Evolutionary conservation across 1,139 yeast genomes (phyloP), one percentile per base, ranked within the genome.

Genomic region (Pichia kudriavzevii): DNA sequence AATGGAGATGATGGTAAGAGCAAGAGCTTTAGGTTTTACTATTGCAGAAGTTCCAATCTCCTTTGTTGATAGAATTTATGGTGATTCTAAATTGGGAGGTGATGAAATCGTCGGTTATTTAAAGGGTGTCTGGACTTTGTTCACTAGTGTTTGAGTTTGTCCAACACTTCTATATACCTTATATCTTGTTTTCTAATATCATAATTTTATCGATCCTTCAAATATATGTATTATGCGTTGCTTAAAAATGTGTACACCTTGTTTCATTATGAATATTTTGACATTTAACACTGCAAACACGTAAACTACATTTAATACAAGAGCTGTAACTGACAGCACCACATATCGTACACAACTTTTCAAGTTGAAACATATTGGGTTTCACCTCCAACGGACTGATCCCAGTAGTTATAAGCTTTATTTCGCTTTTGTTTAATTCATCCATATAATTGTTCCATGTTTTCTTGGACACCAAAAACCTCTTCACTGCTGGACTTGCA

Each of bases 1-100:
- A 61, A 81, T 81, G 93, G 93, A 81, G 59, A 79, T 81, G 88
- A 79, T 80, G 77, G 93, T 80, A 26, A 71, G 91, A 46, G 93
- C 93, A 30, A 69, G 84, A 50, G 66, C 79, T 23, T 63, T 79
- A 56, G 82, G 80, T 11, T 79, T 72, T 60, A 66, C 75, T 21
- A 79, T 81, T 49, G 91, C 82, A 20, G 93, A 81, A 56, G 88
- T 80, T 25, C 91, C 91, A 35, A 81, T 81, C 46, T 72, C 76
- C 43, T 81, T 81, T 52, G 91, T 81, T 31, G 93, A 81, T 59
- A 70, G 93, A 56, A 66, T 81, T 45, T 81, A 81, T 51, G 93
- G 93, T 30, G 91, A 81, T 59, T 69, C 79, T 48, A 81, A 81
- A 58, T 72, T 81, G 46, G 91, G 93, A 19, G 88, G 91, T 24